Evolutionary conservation across 78 protist species (phyloP), one percentile per base, ranked within the genome.

Genomic region (Dictyostelium discoideum): DNA sequence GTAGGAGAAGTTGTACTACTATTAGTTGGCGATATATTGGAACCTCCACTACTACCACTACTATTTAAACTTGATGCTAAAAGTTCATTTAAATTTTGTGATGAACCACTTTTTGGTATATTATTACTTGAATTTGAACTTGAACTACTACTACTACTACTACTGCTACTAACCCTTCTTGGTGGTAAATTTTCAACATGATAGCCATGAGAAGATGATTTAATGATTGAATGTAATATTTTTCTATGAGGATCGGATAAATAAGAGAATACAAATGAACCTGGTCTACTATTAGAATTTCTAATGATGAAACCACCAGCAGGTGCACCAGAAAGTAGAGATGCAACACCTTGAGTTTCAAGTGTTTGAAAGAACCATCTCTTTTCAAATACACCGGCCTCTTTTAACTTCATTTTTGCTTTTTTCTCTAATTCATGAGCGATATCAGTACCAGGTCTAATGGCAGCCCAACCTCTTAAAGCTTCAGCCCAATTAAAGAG

Each of bases 311-410:
- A 88, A 40, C 86, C 65, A 32, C 93, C 93, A 22, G 93, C 93
- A 6, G 81, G 86, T 39, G 81, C 82, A 39, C 84, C 84, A 29
- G 93, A 74, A 1, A 74, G 40, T 1, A 92, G 84, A 4, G 92
- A 73, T 0, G 90, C 89, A 9, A 92, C 96, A 85, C 96, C 96
- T 46, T 74, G 78, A 10, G 96, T 93, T 54, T 80, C 92, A 1
- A 93, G 48, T 24, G 96, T 93, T 7, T 86, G 87, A 85, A 85
- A 93, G 84, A 93, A 93, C 96, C 96, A 93, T 37, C 73, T 48
- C 79, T 93, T 93, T 22, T 87, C 92, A 50, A 93, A 84, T 5
- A 93, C 93, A 74, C 92, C 92, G 3, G 96, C 92, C 10, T 86
- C 86, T 50, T 57, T 44, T 9, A 93, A 26, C 42, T 93, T 93